These are phyloP conservation scores for Cryphonectria parasitica DNA, from an alignment of 2,329 filamentous ascomycete species.

Conservation along the genomic window DNA sequence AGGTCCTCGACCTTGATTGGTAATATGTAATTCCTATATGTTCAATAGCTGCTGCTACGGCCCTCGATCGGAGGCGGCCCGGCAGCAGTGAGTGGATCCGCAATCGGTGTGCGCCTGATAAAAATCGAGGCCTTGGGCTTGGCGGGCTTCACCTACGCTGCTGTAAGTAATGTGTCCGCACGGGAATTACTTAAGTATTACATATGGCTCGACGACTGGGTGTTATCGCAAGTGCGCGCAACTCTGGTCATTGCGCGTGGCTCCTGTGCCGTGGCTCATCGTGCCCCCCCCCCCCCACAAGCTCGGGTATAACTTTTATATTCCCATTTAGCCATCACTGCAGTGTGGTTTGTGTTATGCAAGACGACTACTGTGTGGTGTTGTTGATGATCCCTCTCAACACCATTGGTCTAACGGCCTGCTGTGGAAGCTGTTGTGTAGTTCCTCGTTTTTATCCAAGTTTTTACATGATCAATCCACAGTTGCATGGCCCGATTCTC, in stretches of 20 bases:
- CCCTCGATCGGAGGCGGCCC: slow-evolving; percentile 12
- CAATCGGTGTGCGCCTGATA: neutral
- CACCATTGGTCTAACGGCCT: neutral
- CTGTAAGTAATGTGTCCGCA: neutral
- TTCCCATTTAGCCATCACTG: neutral
- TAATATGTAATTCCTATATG: neutral
- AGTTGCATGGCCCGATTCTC: neutral
- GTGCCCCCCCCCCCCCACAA: neutral
- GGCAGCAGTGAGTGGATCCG: neutral
- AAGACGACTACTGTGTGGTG: neutral
- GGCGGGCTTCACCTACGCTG: neutral
- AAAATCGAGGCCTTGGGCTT: neutral
- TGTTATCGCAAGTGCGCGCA: no score
- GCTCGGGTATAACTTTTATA: neutral
- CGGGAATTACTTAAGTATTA: neutral
- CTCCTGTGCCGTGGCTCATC: neutral
- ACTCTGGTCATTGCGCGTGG: neutral
- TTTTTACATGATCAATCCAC: no score
- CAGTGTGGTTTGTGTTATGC: neutral
- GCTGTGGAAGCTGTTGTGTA: neutral
- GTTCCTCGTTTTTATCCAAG: no score
- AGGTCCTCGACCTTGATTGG: neutral
- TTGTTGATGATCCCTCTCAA: neutral
- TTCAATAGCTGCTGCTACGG: neutral
- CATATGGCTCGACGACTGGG: neutral